A percentile compares a stretch with the other conserved stretches of the same genome.
phyloP scores from a whole-genome alignment of 768 basidiomycete species.

The Gymnopilus junonius region DNA sequence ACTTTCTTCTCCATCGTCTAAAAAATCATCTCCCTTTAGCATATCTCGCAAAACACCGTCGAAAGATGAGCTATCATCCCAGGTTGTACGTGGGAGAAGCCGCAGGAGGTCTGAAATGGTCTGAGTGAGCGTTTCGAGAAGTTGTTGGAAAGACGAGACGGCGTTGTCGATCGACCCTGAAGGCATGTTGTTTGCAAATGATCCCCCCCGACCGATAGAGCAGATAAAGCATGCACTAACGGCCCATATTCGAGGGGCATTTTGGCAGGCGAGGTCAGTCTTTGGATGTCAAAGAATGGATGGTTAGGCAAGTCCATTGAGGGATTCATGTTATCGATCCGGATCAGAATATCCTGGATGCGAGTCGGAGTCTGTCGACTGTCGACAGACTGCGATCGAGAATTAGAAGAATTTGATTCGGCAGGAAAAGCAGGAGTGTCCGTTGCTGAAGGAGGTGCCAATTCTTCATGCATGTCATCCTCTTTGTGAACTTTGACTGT shows the following conservation, averaged over 20 bases:
- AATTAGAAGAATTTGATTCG: constrained; percentile 58
- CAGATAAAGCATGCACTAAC: constrained; percentile 83
- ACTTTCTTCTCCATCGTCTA: constrained; percentile 73
- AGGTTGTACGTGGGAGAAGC: constrained; percentile 84
- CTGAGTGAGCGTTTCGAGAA: constrained; percentile 87
- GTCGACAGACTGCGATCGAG: constrained; percentile 67
- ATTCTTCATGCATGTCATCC: constrained; percentile 55
- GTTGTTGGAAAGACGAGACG: constrained; percentile 87
- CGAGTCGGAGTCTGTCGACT: constrained; percentile 49
- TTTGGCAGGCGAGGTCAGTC: constrained; percentile 75
- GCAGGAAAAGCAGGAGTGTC: constrained; percentile 44
- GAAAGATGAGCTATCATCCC: constrained; percentile 90
- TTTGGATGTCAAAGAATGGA: constrained; percentile 75
- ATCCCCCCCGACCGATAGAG: constrained; percentile 86
- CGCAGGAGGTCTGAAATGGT: constrained; percentile 88
- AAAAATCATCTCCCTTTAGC: constrained; percentile 86
- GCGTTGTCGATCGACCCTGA: constrained; percentile 91
- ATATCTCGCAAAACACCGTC: constrained; percentile 86
- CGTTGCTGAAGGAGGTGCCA: constrained; percentile 46
- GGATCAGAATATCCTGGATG: constrained; percentile 67
- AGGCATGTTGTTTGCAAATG: constrained; percentile 82
- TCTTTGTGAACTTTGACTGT: constrained; percentile 63
- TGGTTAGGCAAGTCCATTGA: constrained; percentile 69
- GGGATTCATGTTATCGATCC: constrained; percentile 66
- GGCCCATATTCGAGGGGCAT: constrained; percentile 87